Base-by-base conservation (phyloP, 441 rosid genomes). In the Gossypium lobatum region DNA sequence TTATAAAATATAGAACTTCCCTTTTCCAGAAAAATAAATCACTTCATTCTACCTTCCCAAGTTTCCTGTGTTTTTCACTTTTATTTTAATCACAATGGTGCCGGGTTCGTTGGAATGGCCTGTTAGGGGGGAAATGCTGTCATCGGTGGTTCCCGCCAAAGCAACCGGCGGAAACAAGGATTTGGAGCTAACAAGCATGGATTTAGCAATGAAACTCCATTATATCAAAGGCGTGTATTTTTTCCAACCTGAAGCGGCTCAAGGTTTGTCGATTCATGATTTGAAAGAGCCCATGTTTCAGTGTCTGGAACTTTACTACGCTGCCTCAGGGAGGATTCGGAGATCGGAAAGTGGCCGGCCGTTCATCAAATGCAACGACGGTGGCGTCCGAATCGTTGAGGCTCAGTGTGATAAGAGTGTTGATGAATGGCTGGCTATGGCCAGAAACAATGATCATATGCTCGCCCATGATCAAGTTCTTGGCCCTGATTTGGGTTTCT, bases 141-240 rank as follows among this genome's bases (percentile, higher is more conserved):
- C 92, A 0, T 81, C 95, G 13, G 83, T 86, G 4, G 93, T 86
- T 28, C 93, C 97, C 0, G 87, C 78, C 3, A 74, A 65, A 52
- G 74, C 68, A 9, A 81, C 89, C 0, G 85, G 85, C 0, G 76
- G 76, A 42, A 74, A 79, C 81, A 70, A 61, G 71, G 83, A 80
- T 60, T 83, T 74, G 0, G 50, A 68, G 17, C 84, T 88, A 6
- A 79, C 85, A 2, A 45, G 81, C 81, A 71, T 85, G 74, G 95
- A 90, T 84, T 82, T 90, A 16, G 88, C 83, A 70, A 50, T 92
- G 83, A 92, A 92, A 77, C 90, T 92, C 21, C 95, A 92, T 75
- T 88, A 87, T 75, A 65, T 92, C 20, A 83, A 71, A 72, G 89
- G 85, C 0, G 83, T 90, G 6, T 92, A 89, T 80, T 81, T 87